Evolutionary conservation across 2,329 filamentous ascomycete species (phyloP), one percentile per base, ranked within the genome.

Genomic region (Colletotrichum tamarilloi): DNA sequence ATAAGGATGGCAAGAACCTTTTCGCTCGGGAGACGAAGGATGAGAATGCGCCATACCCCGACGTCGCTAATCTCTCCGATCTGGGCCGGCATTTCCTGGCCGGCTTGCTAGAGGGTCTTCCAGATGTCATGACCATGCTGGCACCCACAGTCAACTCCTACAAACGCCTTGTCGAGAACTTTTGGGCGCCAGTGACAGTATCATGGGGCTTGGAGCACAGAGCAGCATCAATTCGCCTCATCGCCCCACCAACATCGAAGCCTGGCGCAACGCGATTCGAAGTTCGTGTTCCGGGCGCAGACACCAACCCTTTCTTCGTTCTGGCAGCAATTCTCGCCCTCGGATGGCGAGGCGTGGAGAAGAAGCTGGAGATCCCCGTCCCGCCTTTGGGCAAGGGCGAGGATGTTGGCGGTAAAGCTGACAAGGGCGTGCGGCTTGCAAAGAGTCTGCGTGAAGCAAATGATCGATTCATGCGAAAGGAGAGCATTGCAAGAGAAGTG

Each of bases 101-200:
- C 0, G 97, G 97, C 8, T 84, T 99, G 1, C 88, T 99, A 0
- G 92, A 94, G 28, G 97, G 96, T 16, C 88, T 99, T 4, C 95
- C 97, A 2, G 95, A 98, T 79, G 91, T 98, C 77, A 99, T 99
- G 97, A 97, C 97, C 1, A 87, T 98, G 72, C 87, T 99, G 14
- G 97, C 96, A 1, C 97, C 97, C 0, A 99, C 95, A 1, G 90
- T 99, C 80, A 99, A 99, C 88, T 97, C 94, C 74, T 99, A 99
- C 88, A 99, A 99, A 85, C 92, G 97, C 4, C 89, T 99, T 0
- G 97, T 99, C 2, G 97, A 99, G 86, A 98, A 98, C 85, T 98
- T 98, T 84, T 99, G 97, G 97, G 97, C 97, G 0, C 97, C 97
- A 0, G 97, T 99, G 6, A 98, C 96, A 0, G 97, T 98, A 0